Percentiles rank a stretch among this genome's conserved stretches.
Conservation (phyloP, 2,329 filamentous ascomycete species). For the Metarhizium anisopliae region DNA sequence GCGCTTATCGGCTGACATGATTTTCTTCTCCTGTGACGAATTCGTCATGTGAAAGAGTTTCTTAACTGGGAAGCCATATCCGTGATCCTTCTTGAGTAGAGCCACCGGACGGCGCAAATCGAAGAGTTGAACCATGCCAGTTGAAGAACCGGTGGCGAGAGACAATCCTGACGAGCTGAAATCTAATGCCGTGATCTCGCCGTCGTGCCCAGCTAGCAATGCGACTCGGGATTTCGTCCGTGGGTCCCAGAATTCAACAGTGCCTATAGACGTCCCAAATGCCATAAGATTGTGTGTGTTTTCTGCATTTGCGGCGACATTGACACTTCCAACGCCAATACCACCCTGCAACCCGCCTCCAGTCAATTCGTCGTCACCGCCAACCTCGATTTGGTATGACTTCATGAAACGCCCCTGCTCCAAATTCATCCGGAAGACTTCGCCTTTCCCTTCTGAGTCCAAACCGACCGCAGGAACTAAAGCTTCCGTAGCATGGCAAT, state of each 20-base stretch:
- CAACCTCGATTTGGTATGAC: slow-evolving; percentile 84
- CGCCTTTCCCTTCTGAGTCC: slow-evolving; percentile 75
- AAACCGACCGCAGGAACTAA: slow-evolving; percentile 82
- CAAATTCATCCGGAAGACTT: slow-evolving; percentile 87
- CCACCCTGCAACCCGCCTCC: slow-evolving; percentile 78
- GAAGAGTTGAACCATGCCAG: slow-evolving; percentile 81
- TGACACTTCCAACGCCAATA: slow-evolving; percentile 76
- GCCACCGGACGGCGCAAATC: slow-evolving; percentile 84
- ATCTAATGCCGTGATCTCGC: slow-evolving; percentile 77
- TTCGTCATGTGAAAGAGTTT: slow-evolving; percentile 68
- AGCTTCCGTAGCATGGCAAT: slow-evolving; percentile 72
- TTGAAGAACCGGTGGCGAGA: slow-evolving; percentile 78
- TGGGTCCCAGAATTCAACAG: slow-evolving; percentile 94
- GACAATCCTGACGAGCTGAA: slow-evolving; percentile 80
- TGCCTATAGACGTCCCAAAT: slow-evolving; percentile 91
- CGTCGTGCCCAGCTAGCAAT: slow-evolving; percentile 58
- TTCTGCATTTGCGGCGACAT: slow-evolving; percentile 79
- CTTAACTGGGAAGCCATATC: slow-evolving; percentile 87
- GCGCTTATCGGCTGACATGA: slow-evolving; percentile 85
- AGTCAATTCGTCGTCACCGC: slow-evolving; percentile 64
- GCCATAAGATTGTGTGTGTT: slow-evolving; percentile 82
- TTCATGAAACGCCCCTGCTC: slow-evolving; percentile 92
- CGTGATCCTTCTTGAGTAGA: slow-evolving; percentile 85
- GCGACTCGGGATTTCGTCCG: slow-evolving; percentile 75
- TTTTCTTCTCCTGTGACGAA: slow-evolving; percentile 70